These are phyloP conservation scores for Saccharomycopsis vini DNA, from an alignment of 805 yeast genomes.

Conservation along the genomic window DNA sequence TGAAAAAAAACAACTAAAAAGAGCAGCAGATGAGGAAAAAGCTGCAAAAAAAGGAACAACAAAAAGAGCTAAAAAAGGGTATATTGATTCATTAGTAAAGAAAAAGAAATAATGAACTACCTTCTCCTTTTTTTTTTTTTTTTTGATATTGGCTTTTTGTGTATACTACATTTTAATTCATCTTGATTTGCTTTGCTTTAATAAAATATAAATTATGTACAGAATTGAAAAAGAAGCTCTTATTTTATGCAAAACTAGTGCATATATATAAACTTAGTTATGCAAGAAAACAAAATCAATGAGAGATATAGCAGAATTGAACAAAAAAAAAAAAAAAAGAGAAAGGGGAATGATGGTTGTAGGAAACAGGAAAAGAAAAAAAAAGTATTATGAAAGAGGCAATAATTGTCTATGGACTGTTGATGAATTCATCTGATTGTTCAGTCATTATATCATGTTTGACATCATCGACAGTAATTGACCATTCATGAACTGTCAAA, in stretches of 20 bases:
- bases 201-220: background rate
- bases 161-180: no score
- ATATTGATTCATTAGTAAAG: background rate
- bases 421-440: no score
- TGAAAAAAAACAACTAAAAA: constrained; percentile 7
- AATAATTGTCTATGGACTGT: no score
- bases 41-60: background rate
- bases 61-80: background rate
- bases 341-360: background rate
- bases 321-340: background rate
- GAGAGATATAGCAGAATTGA: no score
- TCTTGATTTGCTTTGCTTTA: no score
- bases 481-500: constrained; percentile 58
- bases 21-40: constrained; percentile 3
- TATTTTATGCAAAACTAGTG: background rate
- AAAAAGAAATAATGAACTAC: background rate
- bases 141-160: no score
- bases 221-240: background rate
- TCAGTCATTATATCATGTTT: constrained; percentile 37
- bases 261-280: background rate
- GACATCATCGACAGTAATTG: constrained; percentile 40
- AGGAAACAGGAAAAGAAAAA: background rate
- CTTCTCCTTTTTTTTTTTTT: background rate
- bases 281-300: no score
- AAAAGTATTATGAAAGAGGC: background rate